Evolutionary conservation across 305 asterid species (phyloP), one percentile per base, ranked within the genome.

Genomic region (Fraxinus paxiana): DNA sequence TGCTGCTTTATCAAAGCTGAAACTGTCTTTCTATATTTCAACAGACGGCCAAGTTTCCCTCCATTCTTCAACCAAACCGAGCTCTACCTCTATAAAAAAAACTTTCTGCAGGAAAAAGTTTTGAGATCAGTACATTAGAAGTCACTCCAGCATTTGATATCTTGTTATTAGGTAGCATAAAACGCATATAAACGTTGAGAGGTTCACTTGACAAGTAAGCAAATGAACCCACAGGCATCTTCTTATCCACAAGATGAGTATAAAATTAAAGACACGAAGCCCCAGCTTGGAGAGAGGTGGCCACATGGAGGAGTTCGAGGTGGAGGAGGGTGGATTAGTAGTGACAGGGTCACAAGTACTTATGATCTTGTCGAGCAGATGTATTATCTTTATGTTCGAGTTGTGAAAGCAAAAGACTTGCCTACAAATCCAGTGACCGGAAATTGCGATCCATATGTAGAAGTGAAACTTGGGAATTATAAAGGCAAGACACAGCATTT

Each of bases 361-460:
- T 88, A 90, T 80, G 92, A 90, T 75, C 92, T 90, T 34, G 92
- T 90, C 9, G 93, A 90, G 59, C 93, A 90, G 82, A 87, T 86
- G 84, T 81, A 87, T 41, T 87, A 87, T 72, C 91, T 87, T 0
- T 90, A 89, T 73, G 92, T 90, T 69, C 92, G 92, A 10, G 92
- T 90, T 0, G 91, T 80, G 5, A 90, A 86, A 31, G 93, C 92
- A 0, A 83, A 86, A 75, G 87, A 89, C 69, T 87, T 90, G 15
- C 88, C 92, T 3, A 54, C 86, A 1, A 86, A 87, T 18, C 83
- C 88, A 0, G 80, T 88, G 6, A 85, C 89, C 1, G 90, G 88
- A 24, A 87, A 72, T 67, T 87, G 91, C 38, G 90, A 87, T 46
- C 94, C 92, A 5, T 89, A 89, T 78, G 92, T 87, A 0, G 88